Evolutionary conservation across 345 rosid genomes (phyloP).

Genomic region (Eucalyptus erythrocorys): DNA sequence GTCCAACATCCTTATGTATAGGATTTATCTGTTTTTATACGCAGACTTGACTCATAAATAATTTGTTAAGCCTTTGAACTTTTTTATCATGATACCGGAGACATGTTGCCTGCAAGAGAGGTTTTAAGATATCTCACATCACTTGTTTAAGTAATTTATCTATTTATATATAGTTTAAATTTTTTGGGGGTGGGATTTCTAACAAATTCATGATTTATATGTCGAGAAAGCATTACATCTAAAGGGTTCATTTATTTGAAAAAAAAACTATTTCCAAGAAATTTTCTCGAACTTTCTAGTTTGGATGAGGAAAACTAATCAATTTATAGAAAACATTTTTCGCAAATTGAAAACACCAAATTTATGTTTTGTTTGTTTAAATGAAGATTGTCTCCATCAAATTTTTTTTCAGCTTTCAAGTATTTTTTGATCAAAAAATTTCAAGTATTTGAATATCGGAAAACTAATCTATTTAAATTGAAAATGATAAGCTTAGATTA

Average conservation of each 20-base stretch:
- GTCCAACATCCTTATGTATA: not conserved
- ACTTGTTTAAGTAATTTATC: not conserved
- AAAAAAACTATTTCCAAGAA: accelerated
- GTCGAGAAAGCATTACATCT: not conserved
- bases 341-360: not conserved
- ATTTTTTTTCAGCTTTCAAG: not conserved
- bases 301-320: not conserved
- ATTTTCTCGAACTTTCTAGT: accelerated
- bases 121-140: not conserved
- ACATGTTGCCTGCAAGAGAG: not conserved
- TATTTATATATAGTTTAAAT: not conserved
- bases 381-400: not conserved
- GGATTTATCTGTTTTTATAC: not conserved
- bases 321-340: not conserved
- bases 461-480: not conserved
- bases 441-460: not conserved
- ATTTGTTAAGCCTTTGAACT: not conserved
- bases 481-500: not conserved
- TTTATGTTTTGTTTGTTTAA: not conserved
- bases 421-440: too few species aligned
- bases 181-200: not conserved
- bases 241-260: not conserved
- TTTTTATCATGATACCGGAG: not conserved
- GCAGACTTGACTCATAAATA: accelerated
- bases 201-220: not conserved